A percentile compares a stretch with the other conserved stretches of the same genome.
phyloP scores from a whole-genome alignment of 1,284 basidiomycete species.

The Ceratobasidium sp. region DNA sequence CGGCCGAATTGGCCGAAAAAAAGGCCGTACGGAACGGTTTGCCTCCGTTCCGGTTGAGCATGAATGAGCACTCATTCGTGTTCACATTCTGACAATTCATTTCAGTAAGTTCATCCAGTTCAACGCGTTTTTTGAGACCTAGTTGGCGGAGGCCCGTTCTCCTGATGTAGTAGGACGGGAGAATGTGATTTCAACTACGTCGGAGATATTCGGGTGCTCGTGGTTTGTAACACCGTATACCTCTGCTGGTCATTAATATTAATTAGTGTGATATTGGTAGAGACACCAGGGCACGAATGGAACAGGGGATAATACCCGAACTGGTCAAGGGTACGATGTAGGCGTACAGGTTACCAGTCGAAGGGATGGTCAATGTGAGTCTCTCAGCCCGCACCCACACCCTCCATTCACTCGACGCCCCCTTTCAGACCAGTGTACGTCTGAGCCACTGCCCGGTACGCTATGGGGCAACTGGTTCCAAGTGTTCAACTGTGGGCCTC shows the following conservation, averaged over 20 bases:
- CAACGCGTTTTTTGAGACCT: too few species aligned
- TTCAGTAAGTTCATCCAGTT: too few species aligned
- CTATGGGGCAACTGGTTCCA: neutral
- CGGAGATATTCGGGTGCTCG: too few species aligned
- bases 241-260: neutral
- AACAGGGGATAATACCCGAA: neutral
- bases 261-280: neutral
- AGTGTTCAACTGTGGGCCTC: constrained; percentile 11
- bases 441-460: neutral
- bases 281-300: neutral
- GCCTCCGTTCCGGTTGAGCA: too few species aligned
- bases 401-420: neutral
- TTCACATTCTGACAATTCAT: too few species aligned
- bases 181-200: too few species aligned
- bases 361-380: neutral
- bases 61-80: too few species aligned
- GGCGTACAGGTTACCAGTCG: neutral
- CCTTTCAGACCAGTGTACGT: neutral
- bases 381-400: too few species aligned
- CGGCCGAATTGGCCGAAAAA: too few species aligned
- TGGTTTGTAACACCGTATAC: neutral
- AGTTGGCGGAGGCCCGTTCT: too few species aligned
- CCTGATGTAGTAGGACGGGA: too few species aligned
- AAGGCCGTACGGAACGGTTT: too few species aligned
- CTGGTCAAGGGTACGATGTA: neutral